phyloP scores from a whole-genome alignment of 1,139 yeast species.

The Suhomyces taliae region DNA sequence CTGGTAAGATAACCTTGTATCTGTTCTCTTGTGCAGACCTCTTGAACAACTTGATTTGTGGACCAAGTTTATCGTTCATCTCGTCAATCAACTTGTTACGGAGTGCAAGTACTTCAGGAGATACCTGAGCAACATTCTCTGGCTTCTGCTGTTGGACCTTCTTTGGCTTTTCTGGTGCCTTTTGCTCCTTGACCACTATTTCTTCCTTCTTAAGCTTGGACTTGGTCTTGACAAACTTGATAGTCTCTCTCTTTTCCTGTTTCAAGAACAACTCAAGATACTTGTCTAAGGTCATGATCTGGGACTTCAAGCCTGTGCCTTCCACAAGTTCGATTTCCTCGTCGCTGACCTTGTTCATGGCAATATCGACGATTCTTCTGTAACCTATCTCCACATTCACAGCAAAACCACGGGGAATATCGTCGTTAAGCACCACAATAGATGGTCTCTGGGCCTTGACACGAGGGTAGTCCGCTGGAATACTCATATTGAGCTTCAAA shows the following conservation, averaged over 20 bases:
- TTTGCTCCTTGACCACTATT: not conserved
- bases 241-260: constrained; percentile 54
- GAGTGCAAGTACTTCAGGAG: constrained; percentile 12
- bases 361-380: constrained; percentile 45
- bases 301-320: constrained; percentile 52
- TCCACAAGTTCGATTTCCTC: constrained; percentile 39
- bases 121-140: constrained; percentile 1
- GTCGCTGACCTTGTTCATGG: constrained; percentile 24
- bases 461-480: constrained; percentile 59
- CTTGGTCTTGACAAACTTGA: constrained; percentile 41
- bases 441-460: constrained; percentile 35
- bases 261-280: constrained; percentile 58
- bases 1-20: constrained; percentile 26
- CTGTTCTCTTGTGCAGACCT: constrained; percentile 19
- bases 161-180: not conserved
- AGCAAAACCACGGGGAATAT: constrained; percentile 72
- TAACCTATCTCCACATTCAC: constrained; percentile 68
- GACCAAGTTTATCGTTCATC: constrained; percentile 24
- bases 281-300: constrained; percentile 55
- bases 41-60: constrained; percentile 27
- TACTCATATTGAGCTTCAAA: constrained; percentile 50
- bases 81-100: constrained; percentile 24
- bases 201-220: constrained; percentile 5
- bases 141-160: not conserved
- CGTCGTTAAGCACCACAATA: constrained; percentile 58